Conservation (phyloP, 2,329 filamentous ascomycete species). For the Colletotrichum tamarilloi region DNA sequence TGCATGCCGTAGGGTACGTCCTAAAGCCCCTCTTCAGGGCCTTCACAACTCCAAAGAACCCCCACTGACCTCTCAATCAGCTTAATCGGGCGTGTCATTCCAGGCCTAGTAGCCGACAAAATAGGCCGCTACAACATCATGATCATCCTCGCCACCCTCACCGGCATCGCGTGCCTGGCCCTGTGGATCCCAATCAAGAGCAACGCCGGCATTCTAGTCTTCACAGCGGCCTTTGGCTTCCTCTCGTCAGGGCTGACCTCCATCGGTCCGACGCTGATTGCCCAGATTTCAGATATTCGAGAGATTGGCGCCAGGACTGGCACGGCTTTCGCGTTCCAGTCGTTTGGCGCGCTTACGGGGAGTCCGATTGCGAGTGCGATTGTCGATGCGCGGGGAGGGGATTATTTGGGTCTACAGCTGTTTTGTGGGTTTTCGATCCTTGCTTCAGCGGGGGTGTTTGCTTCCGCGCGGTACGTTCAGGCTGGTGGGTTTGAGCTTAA, state of each 20-base stretch:
- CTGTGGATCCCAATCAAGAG: conserved; percentile 62
- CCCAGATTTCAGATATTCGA: conserved; percentile 76
- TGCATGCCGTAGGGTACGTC: conserved; percentile 62
- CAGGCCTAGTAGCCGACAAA: conserved; percentile 58
- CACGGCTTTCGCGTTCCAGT: conserved; percentile 69
- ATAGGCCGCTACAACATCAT: conserved; percentile 59
- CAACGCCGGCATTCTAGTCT: conserved; percentile 70
- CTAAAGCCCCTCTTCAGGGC: not conserved
- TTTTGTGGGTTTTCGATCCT: conserved; percentile 68
- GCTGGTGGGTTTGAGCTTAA: conserved; percentile 46
- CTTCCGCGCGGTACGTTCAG: conserved; percentile 47
- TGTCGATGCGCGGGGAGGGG: conserved; percentile 60
- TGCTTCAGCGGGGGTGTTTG: conserved; percentile 42
- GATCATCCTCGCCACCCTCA: conserved; percentile 63
- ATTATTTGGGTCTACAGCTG: conserved; percentile 70
- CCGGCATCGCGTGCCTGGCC: conserved; percentile 55
- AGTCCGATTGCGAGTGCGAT: conserved; percentile 75
- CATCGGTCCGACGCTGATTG: conserved; percentile 71
- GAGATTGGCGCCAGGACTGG: conserved; percentile 77
- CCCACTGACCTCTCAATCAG: conserved; percentile 40
- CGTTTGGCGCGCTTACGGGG: conserved; percentile 73
- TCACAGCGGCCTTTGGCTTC: conserved; percentile 76
- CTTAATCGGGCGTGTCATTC: conserved; percentile 63
- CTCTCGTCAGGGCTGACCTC: conserved; percentile 73
- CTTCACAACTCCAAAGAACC: not conserved